phyloP scores from a whole-genome alignment of 2,329 filamentous ascomycete species.

The Diaporthe sp. region DNA sequence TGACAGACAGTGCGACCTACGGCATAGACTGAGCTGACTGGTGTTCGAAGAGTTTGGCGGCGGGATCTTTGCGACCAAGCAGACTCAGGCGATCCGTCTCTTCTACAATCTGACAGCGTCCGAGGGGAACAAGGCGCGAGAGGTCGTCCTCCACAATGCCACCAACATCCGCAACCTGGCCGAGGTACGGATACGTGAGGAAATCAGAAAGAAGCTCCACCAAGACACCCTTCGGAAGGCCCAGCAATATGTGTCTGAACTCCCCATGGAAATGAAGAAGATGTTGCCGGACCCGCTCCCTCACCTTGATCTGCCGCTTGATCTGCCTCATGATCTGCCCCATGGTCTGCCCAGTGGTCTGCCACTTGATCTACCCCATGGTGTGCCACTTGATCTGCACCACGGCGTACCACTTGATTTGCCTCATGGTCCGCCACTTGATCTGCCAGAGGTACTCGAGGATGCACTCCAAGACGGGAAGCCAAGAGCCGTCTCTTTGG shows the following conservation, averaged over 20 bases:
- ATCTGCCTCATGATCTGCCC: background rate
- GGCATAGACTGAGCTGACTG: background rate
- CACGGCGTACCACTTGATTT: too few species aligned
- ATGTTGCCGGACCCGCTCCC: background rate
- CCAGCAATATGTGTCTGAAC: slow-evolving; percentile 12
- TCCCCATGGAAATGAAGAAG: slow-evolving; percentile 33
- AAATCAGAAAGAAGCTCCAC: background rate
- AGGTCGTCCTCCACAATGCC: slow-evolving; percentile 34
- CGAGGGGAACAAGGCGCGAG: slow-evolving; percentile 1
- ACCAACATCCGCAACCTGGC: slow-evolving; percentile 39
- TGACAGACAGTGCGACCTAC: too few species aligned
- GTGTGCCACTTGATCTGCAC: too few species aligned
- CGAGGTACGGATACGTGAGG: slow-evolving; percentile 37
- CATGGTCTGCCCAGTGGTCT: too few species aligned
- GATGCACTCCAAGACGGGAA: slow-evolving; percentile 10
- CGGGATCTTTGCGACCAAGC: slow-evolving; percentile 37
- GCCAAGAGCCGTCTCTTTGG: background rate
- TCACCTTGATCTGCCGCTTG: background rate
- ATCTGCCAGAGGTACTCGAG: background rate
- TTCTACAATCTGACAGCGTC: slow-evolving; percentile 29
- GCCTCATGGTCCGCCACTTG: background rate
- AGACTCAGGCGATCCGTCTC: slow-evolving; percentile 29
- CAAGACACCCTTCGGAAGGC: background rate
- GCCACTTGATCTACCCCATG: too few species aligned
- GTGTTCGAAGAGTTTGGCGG: slow-evolving; percentile 37